Conservation (phyloP, 73 alveolate species). For the Paramecium sonneborni region DNA sequence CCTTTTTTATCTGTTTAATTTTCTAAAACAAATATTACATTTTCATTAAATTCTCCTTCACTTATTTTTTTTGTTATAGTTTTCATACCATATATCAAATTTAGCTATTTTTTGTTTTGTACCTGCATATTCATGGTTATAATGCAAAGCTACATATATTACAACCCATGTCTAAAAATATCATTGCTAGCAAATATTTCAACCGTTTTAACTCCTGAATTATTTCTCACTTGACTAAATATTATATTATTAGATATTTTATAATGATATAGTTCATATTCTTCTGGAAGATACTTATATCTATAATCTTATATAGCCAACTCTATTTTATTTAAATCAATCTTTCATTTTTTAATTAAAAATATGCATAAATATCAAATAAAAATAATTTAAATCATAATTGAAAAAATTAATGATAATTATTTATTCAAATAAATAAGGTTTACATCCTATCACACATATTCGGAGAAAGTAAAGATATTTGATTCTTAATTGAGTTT, state of each 20-base stretch:
- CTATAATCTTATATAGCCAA: too few species aligned
- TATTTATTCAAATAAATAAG: too few species aligned
- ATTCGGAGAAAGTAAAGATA: too few species aligned
- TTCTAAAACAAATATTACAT: constrained; percentile 68
- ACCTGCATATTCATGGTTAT: constrained; percentile 70
- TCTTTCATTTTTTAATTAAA: too few species aligned
- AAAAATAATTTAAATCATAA: too few species aligned
- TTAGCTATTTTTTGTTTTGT: constrained; percentile 76
- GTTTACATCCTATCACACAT: too few species aligned
- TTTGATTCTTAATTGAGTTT: too few species aligned
- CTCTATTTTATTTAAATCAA: too few species aligned
- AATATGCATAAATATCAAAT: too few species aligned
- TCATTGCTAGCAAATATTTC: constrained; percentile 92
- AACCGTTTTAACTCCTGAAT: constrained; percentile 81
- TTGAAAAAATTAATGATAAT: too few species aligned
- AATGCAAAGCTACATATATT: constrained; percentile 73
- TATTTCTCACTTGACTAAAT: constrained; percentile 81
- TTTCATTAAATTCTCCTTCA: constrained; percentile 63
- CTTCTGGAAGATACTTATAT: constrained; percentile 82
- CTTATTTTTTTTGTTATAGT: constrained; percentile 29
- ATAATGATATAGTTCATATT: constrained; percentile 70
- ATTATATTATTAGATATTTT: constrained; percentile 85
- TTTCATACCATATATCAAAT: constrained; percentile 79
- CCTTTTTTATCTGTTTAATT: constrained; percentile 78
- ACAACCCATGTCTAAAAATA: constrained; percentile 86